Evolutionary conservation across 2,329 filamentous ascomycete genomes (phyloP), one percentile per base, ranked within the genome.

Genomic region (Tolypocladium amazonense): DNA sequence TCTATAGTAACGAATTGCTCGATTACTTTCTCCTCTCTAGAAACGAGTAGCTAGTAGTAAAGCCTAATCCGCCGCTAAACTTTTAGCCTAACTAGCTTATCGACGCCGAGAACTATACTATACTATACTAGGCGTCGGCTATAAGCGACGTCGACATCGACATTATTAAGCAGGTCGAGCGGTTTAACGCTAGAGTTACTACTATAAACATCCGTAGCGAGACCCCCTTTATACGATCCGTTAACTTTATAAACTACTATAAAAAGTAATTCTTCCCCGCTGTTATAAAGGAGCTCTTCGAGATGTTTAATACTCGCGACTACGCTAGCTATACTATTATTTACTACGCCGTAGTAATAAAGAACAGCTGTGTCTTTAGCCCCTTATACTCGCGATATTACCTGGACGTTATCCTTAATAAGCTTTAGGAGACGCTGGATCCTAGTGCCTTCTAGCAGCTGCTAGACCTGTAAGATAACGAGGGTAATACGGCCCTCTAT

Each of bases 101-200:
- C 63, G 94, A 99, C 71, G 89, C 92, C 52, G 92, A 96, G 67
- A 88, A 88, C 12, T 92, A 97, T 69, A 96, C 92, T 2, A 92
- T 93, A 7, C 82, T 99, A 65, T 94, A 99, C 71, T 99, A 94
- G 94, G 94, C 92, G 25, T 92, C 91, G 58, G 91, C 94, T 30
- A 99, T 99, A 93, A 94, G 94, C 61, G 94, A 97, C 66, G 80
- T 97, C 37, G 89, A 93, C 56, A 89, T 97, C 20, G n/a, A n/a
- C n/a, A n/a, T n/a, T n/a, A 90, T 97, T 62, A 91, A 88, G 72
- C 89, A 96, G 72, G 79, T 99, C 23, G 88, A 94, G 66, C 82
- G 86, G 47, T 91, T 92, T 62, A 88, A 89, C 47, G 92, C 93
- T 14, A 85, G 85, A 62, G 79, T 91, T 20, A 84, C 85, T 38